Base-by-base conservation (phyloP, 352 stramenopile species). In the Globisporangium orthogonon region DNA sequence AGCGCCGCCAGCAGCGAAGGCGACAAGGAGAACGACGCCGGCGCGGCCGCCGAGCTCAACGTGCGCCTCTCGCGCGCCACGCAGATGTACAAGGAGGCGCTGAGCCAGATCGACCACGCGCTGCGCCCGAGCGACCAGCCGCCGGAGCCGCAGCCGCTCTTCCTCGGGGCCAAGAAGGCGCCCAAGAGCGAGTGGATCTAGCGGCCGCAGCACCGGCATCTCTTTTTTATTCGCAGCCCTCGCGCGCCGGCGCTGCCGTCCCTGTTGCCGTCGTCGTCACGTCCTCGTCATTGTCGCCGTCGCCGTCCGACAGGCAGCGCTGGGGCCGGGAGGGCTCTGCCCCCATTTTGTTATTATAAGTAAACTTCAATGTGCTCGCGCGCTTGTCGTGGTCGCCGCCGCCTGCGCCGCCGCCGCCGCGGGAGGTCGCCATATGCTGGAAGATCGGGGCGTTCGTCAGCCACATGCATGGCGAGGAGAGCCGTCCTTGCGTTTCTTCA, bases 21-120 rank as follows among this genome's bases (percentile, higher is more conserved):
- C 30, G 50, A 66, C 35, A 63, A 65, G 39, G 61, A 68, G 54
- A 57, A 56, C 43, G 67, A 75, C 18, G 37, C 54, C 43, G 54
- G 61, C 2, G 68, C 75, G 44, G 58, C 68, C 50, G 58, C 68
- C 3, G 54, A 70, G 31, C 50, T 67, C 4, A 79, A 73, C 55
- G 62, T 67, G 46, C 71, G 70, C 33, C 69, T 83, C 64, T 80
- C 65, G 58, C 75, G 78, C 35, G 75, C 75, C 4, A 78, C 71
- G 33, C 71, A 86, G 49, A 67, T 86, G 6, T 86, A 86, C 48
- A 69, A 69, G 1, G 73, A 83, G 47, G 75, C 75, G 23, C 78
- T 86, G 53, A 77, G 35, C 62, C 58, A 70, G 7, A 62, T 86
- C 35, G 67, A 86, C 61, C 71, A 66, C 29, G 75, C 75, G 40